phyloP scores from a whole-genome alignment of 2,329 filamentous ascomycete genomes.

The Beauveria rudraprayagi region DNA sequence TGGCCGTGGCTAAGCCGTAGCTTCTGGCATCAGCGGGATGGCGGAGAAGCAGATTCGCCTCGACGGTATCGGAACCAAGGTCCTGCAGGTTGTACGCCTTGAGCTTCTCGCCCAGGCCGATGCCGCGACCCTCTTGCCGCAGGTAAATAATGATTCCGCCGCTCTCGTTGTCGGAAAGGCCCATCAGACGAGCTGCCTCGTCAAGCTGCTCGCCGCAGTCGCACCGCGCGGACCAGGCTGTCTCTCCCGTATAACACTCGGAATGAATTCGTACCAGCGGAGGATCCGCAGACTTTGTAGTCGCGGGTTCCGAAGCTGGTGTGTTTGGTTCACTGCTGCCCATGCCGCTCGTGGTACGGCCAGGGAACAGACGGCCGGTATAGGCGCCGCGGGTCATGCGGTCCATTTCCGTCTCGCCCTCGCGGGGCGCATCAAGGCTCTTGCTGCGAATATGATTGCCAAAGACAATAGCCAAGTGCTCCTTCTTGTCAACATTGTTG shows the following conservation, averaged over 20 bases:
- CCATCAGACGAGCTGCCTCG: constrained; percentile 91
- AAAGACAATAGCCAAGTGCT: constrained; percentile 96
- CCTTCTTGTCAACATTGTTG: constrained; percentile 89
- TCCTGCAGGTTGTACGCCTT: constrained; percentile 98
- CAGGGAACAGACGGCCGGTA: constrained; percentile 77
- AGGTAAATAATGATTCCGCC: constrained; percentile 94
- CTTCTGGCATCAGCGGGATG: constrained; percentile 92
- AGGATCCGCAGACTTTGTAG: constrained; percentile 13
- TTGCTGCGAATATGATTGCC: constrained; percentile 72
- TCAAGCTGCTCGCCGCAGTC: constrained; percentile 97
- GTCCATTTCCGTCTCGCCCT: constrained; percentile 78
- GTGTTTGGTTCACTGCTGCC: constrained; percentile 23
- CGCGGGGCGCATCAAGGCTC: constrained; percentile 60
- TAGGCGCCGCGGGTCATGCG: constrained; percentile 94
- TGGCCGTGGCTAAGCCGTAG: constrained; percentile 93
- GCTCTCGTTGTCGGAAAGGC: constrained; percentile 50
- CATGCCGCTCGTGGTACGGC: constrained; percentile 67
- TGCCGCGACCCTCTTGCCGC: constrained; percentile 90
- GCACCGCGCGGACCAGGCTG: constrained; percentile 94
- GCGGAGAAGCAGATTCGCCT: constrained; percentile 82
- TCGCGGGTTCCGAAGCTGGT: not conserved
- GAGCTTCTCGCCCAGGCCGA: constrained; percentile 88
- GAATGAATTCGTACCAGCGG: constrained; percentile 93
- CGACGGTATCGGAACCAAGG: constrained; percentile 92
- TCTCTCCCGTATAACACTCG: constrained; percentile 98